Evolutionary conservation across 2,329 filamentous ascomycete species (phyloP), one percentile per base, ranked within the genome.

Genomic region (Beauveria medogensis): DNA sequence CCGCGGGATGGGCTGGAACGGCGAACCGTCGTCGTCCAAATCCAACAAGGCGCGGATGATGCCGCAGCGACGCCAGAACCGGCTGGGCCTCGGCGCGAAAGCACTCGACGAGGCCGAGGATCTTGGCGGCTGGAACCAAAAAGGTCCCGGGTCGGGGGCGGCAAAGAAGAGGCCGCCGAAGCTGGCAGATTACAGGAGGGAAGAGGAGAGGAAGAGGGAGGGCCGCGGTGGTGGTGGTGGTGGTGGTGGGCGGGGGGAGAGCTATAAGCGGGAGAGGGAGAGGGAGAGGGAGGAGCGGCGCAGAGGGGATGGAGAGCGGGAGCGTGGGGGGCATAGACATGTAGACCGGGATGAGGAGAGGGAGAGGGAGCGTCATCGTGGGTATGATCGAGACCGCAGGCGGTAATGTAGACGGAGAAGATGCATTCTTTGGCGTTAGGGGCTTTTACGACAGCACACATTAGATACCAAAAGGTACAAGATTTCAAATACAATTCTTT

Each of bases 1-100:
- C 41, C 86, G 92, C 37, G 92, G 92, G 10, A 97, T 97, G 90
- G 94, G 94, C 9, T 97, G 93, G 92, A 92, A 97, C 78, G 88
- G 75, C 73, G 82, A 85, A 59, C 77, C 80, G 63, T 7, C 47
- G 18, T 14, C 2, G 73, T 78, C 18, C 3, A 79, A 74, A 51
- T 72, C 76, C 6, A 89, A 89, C 65, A 79, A 86, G 41, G 87
- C 84, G 64, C 87, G 89, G 69, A 82, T 86, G 56, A 82, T 86
- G 56, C 84, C 92, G 55, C 88, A 91, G 18, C 22, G 37, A 9
- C 52, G 52, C 22, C 88, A 91, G 18, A 91, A 91, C 62, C 82
- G 95, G 60, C 79, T 97, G 10, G 94, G 94, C 0, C 87, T 97
- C 8, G 94, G 93, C 3, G 92, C 92, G 12, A 96, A 93, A 70